Percentiles rank a stretch among this genome's conserved stretches.
These are phyloP conservation scores for Epicoccum nigrum DNA, from an alignment of 2,329 filamentous ascomycete species.

Conservation along the genomic window DNA sequence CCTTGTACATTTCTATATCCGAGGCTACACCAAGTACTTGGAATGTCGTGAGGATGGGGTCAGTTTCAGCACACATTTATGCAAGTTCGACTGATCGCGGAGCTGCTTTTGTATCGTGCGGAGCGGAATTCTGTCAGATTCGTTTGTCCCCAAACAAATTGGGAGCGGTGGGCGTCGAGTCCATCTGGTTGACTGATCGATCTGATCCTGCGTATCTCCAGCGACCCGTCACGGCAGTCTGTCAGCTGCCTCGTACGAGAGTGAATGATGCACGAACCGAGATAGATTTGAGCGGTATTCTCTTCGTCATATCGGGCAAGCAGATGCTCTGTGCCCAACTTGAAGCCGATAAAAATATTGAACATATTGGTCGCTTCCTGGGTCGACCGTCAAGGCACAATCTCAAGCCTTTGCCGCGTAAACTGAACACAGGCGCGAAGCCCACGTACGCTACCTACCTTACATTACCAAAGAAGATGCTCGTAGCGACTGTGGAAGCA, in stretches of 20 bases:
- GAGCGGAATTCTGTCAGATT: slow-evolving; percentile 46
- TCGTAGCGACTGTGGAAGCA: slow-evolving; percentile 54
- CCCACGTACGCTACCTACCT: slow-evolving; percentile 53
- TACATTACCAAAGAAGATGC: slow-evolving; percentile 51
- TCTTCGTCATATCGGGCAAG: slow-evolving; percentile 56
- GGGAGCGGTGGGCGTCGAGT: slow-evolving; percentile 34
- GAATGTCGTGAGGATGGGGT: slow-evolving; percentile 31
- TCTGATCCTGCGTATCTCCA: slow-evolving; percentile 39
- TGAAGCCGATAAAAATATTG: slow-evolving; percentile 51
- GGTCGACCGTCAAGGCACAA: slow-evolving; percentile 1
- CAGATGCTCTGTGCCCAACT: slow-evolving; percentile 57
- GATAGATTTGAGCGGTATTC: slow-evolving; percentile 50
- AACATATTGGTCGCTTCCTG: slow-evolving; percentile 14
- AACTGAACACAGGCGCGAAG: slow-evolving; percentile 31
- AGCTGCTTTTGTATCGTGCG: slow-evolving; percentile 48
- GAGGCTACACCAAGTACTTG: slow-evolving; percentile 6
- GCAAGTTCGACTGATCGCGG: slow-evolving; percentile 30
- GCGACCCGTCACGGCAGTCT: slow-evolving; percentile 37
- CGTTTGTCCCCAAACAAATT: slow-evolving; percentile 19
- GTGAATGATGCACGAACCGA: slow-evolving; percentile 41
- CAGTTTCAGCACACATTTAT: slow-evolving; percentile 35
- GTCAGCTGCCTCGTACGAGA: slow-evolving; percentile 34
- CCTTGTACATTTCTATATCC: no score
- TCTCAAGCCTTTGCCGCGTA: slow-evolving; percentile 35
- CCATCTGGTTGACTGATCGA: slow-evolving; percentile 47